Conservation (phyloP, 768 basidiomycete species). For the Phaeotremella fagi region DNA sequence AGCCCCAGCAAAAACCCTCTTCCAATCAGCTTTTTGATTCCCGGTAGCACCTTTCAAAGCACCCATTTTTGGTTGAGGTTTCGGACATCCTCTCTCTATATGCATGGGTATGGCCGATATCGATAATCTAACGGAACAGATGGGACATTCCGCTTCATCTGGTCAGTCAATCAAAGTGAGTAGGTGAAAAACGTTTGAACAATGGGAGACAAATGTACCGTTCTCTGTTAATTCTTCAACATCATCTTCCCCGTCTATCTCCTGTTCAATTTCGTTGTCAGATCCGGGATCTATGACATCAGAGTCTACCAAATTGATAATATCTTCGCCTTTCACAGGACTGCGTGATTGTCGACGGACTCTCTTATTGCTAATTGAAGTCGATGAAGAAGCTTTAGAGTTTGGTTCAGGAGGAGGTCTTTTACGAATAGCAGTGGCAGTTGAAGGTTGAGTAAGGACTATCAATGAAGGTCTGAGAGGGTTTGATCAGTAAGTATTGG, state of each 20-base stretch:
- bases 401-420: background rate
- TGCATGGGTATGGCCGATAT: constrained; percentile 60
- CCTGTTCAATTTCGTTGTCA: constrained; percentile 3
- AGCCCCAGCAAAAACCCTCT: constrained; percentile 40
- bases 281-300: constrained; percentile 1
- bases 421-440: background rate
- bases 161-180: too few relatives aligned
- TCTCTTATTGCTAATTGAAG: constrained; percentile 2
- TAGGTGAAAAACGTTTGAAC: background rate
- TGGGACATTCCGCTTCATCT: constrained; percentile 56
- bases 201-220: constrained; percentile 22
- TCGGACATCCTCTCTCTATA: constrained; percentile 60
- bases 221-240: constrained; percentile 25
- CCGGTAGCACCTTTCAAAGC: constrained; percentile 8
- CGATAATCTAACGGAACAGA: constrained; percentile 56
- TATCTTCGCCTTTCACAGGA: constrained; percentile 20
- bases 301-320: constrained; percentile 5
- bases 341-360: constrained; percentile 3
- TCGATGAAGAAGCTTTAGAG: constrained; percentile 8
- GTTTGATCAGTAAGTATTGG: constrained; percentile 7
- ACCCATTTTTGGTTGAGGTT: constrained; percentile 12
- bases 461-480: constrained; percentile 9
- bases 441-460: constrained; percentile 1
- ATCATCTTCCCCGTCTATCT: background rate
- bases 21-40: constrained; percentile 42